Base-by-base conservation (phyloP, 2,329 filamentous ascomycete species). In the Leptosphaerulina australis region DNA sequence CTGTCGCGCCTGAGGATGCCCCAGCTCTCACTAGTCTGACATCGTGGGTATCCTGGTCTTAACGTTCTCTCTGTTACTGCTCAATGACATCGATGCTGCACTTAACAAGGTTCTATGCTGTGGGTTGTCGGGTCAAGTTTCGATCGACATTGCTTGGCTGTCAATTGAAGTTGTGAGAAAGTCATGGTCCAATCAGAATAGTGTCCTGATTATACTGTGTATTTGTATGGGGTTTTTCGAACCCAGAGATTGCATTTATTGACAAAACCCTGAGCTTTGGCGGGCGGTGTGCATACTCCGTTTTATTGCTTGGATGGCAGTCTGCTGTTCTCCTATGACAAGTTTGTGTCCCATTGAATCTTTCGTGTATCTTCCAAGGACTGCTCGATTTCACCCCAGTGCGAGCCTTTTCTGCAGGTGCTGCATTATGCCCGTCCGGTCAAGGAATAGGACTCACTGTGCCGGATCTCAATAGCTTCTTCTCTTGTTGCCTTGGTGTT, bases 341-440 rank as follows among this genome's bases (percentile, higher is more conserved):
- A n/a, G n/a, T 92, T 17, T 58, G 73, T 0, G 54, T 81, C 0
- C 88, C 88, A 0, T 86, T 91, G 24, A 84, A 71, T 0, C 68
- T 91, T 0, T 89, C 87, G 0, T 91, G 88, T 57, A 63, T 80
- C 1, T 76, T 90, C 0, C 74, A 71, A 10, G 67, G 71, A 0
- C 66, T 88, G 3, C 69, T 79, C 1, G 66, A 75, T 12, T 80
- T 83, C 0, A 79, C 78, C 0, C 71, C 76, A 0, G 60, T 88
- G 0, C 85, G 91, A 63, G 81, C 83, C 0, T 93, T 92, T 62
- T 82, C 87, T 1, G 84, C 88, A 0, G 88, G 88, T 7, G 87
- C 88, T 2, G 84, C 88, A 0, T 74, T 92, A 0, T 90, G 86
- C 60, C 87, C 87, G 1, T 93, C 88, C 0, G 88, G 85, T 47